A percentile compares a stretch with the other conserved stretches of the same genome.
Evolutionary conservation across 1,284 basidiomycete genomes (phyloP).

Genomic region (Prillingera fragicola): DNA sequence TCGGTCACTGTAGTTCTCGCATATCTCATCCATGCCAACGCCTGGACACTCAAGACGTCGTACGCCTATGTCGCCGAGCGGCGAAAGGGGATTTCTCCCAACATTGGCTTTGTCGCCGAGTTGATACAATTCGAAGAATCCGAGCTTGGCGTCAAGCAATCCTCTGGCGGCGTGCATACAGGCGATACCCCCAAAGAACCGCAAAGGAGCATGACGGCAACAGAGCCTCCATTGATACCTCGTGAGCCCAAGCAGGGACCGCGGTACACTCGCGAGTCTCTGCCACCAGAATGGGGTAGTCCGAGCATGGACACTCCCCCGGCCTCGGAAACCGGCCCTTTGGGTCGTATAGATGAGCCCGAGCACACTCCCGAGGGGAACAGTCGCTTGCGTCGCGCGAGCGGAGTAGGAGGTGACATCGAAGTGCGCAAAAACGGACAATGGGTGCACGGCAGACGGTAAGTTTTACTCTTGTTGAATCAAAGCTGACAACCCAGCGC

Average conservation of each 20-base stretch:
- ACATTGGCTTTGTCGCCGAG: slow-evolving; percentile 95
- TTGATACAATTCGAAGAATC: slow-evolving; percentile 93
- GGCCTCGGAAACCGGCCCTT: slow-evolving; percentile 2
- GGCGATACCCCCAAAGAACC: slow-evolving; percentile 15
- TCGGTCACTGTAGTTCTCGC: slow-evolving; percentile 96
- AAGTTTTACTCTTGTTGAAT: slow-evolving; percentile 31
- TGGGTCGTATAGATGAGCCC: slow-evolving; percentile 3
- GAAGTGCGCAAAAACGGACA: slow-evolving; percentile 80
- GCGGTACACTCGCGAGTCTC: slow-evolving; percentile 63
- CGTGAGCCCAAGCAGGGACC: slow-evolving; percentile 48
- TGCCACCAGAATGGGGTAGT: slow-evolving; percentile 56
- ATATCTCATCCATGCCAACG: slow-evolving; percentile 92
- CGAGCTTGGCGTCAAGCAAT: slow-evolving; percentile 74
- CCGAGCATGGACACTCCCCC: not conserved
- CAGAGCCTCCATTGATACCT: slow-evolving; percentile 8
- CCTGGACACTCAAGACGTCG: slow-evolving; percentile 85
- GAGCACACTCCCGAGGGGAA: slow-evolving; percentile 51
- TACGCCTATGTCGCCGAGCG: slow-evolving; percentile 87
- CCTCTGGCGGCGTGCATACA: slow-evolving; percentile 61
- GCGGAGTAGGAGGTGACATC: slow-evolving; percentile 41
- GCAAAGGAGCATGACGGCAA: slow-evolving; percentile 12
- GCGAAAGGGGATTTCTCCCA: slow-evolving; percentile 88
- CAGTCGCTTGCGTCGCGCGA: slow-evolving; percentile 57
- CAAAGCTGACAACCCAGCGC: slow-evolving; percentile 47
- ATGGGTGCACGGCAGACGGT: slow-evolving; percentile 68